Evolutionary conservation across 441 rosid species (phyloP).

Genomic region (Euphorbia celastroides): DNA sequence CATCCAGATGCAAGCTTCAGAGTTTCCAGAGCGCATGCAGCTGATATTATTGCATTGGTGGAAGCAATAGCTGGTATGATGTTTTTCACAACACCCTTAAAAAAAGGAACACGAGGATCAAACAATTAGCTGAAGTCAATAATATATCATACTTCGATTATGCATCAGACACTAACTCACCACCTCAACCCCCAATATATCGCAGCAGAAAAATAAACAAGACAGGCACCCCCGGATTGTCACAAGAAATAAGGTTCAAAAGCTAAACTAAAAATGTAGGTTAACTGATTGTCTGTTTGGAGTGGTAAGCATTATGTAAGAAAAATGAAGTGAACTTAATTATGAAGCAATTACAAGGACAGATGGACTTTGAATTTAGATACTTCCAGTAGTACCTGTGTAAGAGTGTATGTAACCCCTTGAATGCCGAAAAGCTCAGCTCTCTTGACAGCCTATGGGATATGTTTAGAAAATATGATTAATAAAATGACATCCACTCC

Average conservation of each 20-base stretch:
- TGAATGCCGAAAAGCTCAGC: constrained; percentile 92
- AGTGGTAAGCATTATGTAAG: too few relatives aligned
- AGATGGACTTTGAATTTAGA: background rate
- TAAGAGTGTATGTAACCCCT: constrained; percentile 88
- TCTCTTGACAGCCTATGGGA: constrained; percentile 71
- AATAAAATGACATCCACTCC: constrained; percentile 13
- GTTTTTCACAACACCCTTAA: constrained; percentile 91
- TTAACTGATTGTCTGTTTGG: too few relatives aligned
- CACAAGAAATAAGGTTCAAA: background rate
- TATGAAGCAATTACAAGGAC: background rate
- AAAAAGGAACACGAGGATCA: background rate
- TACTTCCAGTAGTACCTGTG: constrained; percentile 48
- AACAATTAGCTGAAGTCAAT: constrained; percentile 6
- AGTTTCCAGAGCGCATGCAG: constrained; percentile 85
- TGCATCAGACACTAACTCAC: background rate
- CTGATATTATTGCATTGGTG: constrained; percentile 90
- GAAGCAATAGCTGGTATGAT: constrained; percentile 98
- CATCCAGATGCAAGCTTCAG: constrained; percentile 91
- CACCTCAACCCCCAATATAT: background rate
- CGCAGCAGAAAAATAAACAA: background rate
- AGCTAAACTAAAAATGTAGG: too few relatives aligned
- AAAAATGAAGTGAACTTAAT: background rate
- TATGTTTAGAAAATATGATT: constrained; percentile 20
- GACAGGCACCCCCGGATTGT: background rate
- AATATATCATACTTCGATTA: constrained; percentile 6